A percentile compares a stretch with the other conserved stretches of the same genome.
Conservation (phyloP, 2,329 filamentous ascomycete genomes). For the Arthrinium phaeospermum region DNA sequence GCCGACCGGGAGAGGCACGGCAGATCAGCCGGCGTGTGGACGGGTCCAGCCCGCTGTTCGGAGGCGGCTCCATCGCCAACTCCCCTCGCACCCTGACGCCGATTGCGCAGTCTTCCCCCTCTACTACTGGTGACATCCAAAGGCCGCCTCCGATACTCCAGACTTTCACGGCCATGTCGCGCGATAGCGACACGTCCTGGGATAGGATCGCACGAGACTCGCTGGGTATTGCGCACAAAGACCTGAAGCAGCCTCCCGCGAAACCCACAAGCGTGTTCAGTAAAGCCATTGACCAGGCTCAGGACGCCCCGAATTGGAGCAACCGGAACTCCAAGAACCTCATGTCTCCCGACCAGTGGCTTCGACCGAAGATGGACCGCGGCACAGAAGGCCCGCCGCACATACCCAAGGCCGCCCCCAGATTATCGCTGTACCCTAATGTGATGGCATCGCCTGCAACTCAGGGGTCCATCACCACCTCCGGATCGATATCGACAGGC, state of each 20-base stretch:
- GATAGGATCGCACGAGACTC: conserved; percentile 33
- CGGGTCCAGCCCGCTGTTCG: conserved; percentile 35
- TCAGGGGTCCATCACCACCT: neutral
- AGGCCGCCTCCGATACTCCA: conserved; percentile 24
- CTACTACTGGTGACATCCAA: conserved; percentile 22
- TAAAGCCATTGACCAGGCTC: conserved; percentile 33
- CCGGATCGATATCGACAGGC: neutral
- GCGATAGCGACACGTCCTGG: conserved; percentile 33
- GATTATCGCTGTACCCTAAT: conserved; percentile 1
- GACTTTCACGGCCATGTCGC: conserved; percentile 21
- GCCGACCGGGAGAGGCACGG: conserved; percentile 36
- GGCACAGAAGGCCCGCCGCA: neutral
- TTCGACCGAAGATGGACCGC: neutral
- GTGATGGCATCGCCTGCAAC: neutral
- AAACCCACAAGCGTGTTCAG: conserved; percentile 38
- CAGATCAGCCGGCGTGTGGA: conserved; percentile 35
- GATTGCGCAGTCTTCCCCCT: conserved; percentile 17
- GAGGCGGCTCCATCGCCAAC: conserved; percentile 31
- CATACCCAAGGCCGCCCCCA: neutral
- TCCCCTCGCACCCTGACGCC: conserved; percentile 34
- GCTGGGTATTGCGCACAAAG: conserved; percentile 37
- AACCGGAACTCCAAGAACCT: conserved; percentile 16
- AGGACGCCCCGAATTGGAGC: neutral
- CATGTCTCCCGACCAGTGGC: conserved; percentile 14
- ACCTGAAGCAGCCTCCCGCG: conserved; percentile 23